Evolutionary conservation across 2,329 filamentous ascomycete genomes (phyloP).

Genomic region (Ophiocordyceps unilateralis): DNA sequence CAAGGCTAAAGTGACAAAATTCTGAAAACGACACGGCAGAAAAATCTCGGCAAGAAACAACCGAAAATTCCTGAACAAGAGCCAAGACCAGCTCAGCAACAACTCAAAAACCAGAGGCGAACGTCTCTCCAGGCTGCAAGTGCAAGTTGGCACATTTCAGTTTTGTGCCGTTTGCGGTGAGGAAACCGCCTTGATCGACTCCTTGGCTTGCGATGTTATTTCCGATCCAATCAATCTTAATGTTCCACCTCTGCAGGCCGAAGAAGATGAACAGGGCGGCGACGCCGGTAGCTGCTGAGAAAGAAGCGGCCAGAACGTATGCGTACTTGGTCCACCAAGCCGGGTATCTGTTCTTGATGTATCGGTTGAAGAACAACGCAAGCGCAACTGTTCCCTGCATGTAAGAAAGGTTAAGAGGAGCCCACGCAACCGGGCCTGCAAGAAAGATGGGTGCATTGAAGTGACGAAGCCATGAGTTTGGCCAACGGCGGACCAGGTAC

Average conservation of each 20-base stretch:
- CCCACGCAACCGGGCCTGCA: conserved; percentile 8
- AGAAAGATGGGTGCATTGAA: conserved; percentile 10
- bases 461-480: conserved; percentile 6
- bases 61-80: no score
- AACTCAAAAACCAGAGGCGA: conserved; percentile 5
- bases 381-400: conserved; percentile 9
- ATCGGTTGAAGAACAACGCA: conserved; percentile 10
- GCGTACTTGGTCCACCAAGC: conserved; percentile 13
- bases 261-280: conserved; percentile 12
- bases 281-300: conserved; percentile 10
- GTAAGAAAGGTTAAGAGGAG: conserved; percentile 11
- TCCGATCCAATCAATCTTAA: conserved; percentile 9
- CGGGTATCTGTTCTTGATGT: conserved; percentile 8
- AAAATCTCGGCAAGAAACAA: no score
- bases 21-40: no score
- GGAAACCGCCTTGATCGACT: conserved; percentile 7
- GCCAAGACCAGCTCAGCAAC: no score
- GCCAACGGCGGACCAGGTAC: conserved; percentile 6
- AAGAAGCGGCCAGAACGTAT: conserved; percentile 11
- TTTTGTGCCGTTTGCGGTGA: conserved; percentile 1
- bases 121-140: conserved; percentile 7
- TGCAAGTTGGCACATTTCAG: conserved; percentile 7
- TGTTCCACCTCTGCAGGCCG: conserved; percentile 6
- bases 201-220: conserved; percentile 6
- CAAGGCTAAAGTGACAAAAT: no score